These are phyloP conservation scores for Flagelloscypha sp. DNA, from an alignment of 768 basidiomycete species.

Conservation along the genomic window DNA sequence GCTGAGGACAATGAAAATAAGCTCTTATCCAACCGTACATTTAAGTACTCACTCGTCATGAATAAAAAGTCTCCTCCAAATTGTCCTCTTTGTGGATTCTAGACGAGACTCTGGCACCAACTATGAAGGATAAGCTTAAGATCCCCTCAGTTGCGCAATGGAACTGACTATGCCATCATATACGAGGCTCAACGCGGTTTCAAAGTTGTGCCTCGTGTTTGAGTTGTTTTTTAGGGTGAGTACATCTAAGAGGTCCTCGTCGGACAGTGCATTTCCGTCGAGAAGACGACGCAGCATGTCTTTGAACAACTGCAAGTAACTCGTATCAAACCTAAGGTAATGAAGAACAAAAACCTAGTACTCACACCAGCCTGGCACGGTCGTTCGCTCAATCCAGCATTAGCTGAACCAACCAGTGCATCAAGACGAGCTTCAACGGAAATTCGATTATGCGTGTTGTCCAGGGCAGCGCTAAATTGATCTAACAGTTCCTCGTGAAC, in stretches of 20 bases:
- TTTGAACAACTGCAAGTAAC: constrained; percentile 51
- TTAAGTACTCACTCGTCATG: constrained; percentile 70
- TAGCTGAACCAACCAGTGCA: constrained; percentile 47
- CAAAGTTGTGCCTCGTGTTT: constrained; percentile 51
- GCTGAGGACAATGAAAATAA: constrained; percentile 28
- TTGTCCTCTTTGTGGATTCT: constrained; percentile 58
- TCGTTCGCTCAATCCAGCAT: constrained; percentile 33
- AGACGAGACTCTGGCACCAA: constrained; percentile 58
- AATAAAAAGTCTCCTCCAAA: constrained; percentile 85
- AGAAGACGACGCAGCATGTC: constrained; percentile 59
- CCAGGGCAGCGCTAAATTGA: constrained; percentile 48
- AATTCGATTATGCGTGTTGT: constrained; percentile 45
- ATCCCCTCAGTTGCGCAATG: not conserved
- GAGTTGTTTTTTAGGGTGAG: constrained; percentile 79
- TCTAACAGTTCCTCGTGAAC: constrained; percentile 66
- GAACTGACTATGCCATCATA: constrained; percentile 41
- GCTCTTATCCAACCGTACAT: not conserved
- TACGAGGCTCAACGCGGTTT: constrained; percentile 61
- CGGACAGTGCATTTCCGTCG: constrained; percentile 62
- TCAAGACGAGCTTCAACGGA: constrained; percentile 65
- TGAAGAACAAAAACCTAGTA: constrained; percentile 12
- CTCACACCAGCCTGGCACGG: too few species aligned
- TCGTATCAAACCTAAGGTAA: not conserved
- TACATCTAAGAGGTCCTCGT: constrained; percentile 79
- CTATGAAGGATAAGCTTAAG: not conserved